Percentiles rank a stretch among this genome's conserved stretches.
Evolutionary conservation across 164 flowering plant genomes (phyloP).

Genomic region (Vitis vinifera): DNA sequence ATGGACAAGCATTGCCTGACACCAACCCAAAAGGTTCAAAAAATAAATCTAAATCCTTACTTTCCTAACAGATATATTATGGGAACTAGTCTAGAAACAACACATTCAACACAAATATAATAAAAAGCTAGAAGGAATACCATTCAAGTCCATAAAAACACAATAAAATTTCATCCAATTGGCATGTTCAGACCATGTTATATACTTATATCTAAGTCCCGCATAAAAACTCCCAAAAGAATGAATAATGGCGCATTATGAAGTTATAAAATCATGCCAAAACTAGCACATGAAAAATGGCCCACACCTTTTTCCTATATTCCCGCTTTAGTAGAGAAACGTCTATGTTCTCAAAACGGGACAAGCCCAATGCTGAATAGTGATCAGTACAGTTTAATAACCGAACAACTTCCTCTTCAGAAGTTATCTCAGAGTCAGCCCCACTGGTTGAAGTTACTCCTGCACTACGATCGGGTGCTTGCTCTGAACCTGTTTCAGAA

Average conservation of each 20-base stretch:
- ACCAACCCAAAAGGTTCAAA: slow-evolving; percentile 13
- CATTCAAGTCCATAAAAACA: neutral
- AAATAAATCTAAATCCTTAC: neutral
- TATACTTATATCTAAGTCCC: too few species aligned
- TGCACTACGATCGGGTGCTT: slow-evolving; percentile 54
- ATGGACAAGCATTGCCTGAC: slow-evolving; percentile 97
- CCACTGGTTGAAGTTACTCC: slow-evolving; percentile 93
- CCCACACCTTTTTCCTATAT: slow-evolving; percentile 78
- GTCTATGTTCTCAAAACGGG: slow-evolving; percentile 71
- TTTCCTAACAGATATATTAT: neutral
- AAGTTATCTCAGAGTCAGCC: slow-evolving; percentile 67
- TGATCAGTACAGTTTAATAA: slow-evolving; percentile 84
- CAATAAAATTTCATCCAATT: neutral
- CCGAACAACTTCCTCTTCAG: slow-evolving; percentile 91
- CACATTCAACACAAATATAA: neutral
- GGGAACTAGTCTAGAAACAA: too few species aligned
- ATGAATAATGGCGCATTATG: neutral
- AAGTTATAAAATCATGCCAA: neutral
- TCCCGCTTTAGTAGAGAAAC: slow-evolving; percentile 74
- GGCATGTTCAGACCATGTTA: too few species aligned
- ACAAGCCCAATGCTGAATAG: slow-evolving; percentile 82
- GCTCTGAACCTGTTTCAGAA: slow-evolving; percentile 44
- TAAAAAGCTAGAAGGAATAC: too few species aligned
- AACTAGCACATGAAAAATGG: neutral
- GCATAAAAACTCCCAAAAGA: neutral